Evolutionary conservation across 2,329 filamentous ascomycete species (phyloP).

Genomic region (Hysterium pulicare): DNA sequence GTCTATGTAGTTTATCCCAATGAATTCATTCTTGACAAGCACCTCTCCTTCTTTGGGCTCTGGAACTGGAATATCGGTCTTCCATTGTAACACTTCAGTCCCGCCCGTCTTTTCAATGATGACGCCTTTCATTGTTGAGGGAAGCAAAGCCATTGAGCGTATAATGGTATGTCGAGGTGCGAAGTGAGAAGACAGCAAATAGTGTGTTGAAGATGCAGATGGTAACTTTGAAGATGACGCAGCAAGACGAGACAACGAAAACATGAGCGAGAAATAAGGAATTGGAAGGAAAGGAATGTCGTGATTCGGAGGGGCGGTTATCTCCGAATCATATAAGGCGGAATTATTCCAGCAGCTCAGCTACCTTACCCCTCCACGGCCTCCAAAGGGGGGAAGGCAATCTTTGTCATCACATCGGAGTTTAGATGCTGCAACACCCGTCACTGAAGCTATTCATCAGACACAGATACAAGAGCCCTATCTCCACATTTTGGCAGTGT

Average conservation of each 20-base stretch:
- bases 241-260: background rate
- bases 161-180: background rate
- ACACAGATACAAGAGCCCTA: too few species aligned
- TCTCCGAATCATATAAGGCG: too few species aligned
- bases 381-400: too few species aligned
- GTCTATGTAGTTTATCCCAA: conserved; percentile 87
- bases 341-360: too few species aligned
- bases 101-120: conserved; percentile 70
- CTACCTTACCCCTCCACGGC: too few species aligned
- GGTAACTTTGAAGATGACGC: background rate
- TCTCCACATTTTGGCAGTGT: too few species aligned
- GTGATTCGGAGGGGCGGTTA: too few species aligned
- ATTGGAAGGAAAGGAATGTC: too few species aligned
- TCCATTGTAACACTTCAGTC: conserved; percentile 68
- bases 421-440: too few species aligned
- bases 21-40: conserved; percentile 74
- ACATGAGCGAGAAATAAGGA: background rate
- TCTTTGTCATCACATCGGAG: too few species aligned
- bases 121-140: conserved; percentile 70
- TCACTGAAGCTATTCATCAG: too few species aligned
- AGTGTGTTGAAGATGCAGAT: background rate
- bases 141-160: conserved; percentile 47
- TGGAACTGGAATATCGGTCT: conserved; percentile 68
- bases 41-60: conserved; percentile 65
- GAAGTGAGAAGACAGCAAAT: background rate